phyloP scores from a whole-genome alignment of 805 yeast genomes.

The Candida montana region DNA sequence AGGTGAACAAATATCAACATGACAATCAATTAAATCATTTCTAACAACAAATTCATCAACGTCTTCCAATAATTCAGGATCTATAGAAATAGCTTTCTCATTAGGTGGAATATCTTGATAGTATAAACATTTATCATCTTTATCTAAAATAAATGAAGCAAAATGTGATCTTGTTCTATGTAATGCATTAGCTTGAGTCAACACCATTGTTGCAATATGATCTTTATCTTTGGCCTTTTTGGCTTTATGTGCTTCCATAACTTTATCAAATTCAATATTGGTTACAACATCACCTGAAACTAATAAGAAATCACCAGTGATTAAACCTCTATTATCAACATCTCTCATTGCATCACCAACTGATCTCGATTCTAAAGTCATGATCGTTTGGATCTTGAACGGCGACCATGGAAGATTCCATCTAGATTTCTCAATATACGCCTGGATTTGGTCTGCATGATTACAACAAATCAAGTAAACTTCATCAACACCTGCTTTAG shows the following conservation, averaged over 20 bases:
- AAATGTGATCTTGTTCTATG: constrained; percentile 79
- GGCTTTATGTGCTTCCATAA: constrained; percentile 65
- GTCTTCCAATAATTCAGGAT: constrained; percentile 73
- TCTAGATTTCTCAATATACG: constrained; percentile 68
- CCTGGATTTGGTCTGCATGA: constrained; percentile 84
- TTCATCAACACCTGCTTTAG: constrained; percentile 84
- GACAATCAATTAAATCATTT: constrained; percentile 94
- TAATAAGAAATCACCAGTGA: constrained; percentile 83
- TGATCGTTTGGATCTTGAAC: constrained; percentile 70
- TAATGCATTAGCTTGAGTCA: constrained; percentile 75
- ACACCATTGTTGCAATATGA: constrained; percentile 90
- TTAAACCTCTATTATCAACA: constrained; percentile 82
- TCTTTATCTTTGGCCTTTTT: constrained; percentile 76
- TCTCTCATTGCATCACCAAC: constrained; percentile 98
- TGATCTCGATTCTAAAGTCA: constrained; percentile 81
- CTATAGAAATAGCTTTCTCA: constrained; percentile 53
- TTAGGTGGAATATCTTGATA: constrained; percentile 71
- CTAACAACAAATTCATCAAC: constrained; percentile 74
- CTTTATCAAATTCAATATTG: constrained; percentile 73
- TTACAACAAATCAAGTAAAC: constrained; percentile 86
- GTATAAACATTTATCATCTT: constrained; percentile 68
- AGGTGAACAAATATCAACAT: constrained; percentile 91
- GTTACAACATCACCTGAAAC: constrained; percentile 96
- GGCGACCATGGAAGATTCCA: constrained; percentile 73
- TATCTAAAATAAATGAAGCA: constrained; percentile 79